phyloP scores from a whole-genome alignment of 805 yeast genomes.

The Lachancea nothofagi region DNA sequence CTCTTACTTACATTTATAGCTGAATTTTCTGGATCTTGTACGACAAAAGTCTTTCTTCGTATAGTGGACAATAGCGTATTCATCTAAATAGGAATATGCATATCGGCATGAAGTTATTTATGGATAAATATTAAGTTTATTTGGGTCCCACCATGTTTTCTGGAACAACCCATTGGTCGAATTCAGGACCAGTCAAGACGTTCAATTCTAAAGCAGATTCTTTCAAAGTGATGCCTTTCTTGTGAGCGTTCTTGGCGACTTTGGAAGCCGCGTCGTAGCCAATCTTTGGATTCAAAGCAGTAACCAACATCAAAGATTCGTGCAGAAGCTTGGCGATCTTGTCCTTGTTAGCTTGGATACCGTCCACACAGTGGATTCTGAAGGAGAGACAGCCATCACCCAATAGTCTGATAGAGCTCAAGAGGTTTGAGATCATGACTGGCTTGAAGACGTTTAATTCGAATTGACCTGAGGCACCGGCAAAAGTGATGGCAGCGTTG shows the following conservation, averaged over 20 bases:
- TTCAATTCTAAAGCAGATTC: conserved; percentile 90
- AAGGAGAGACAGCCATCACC: conserved; percentile 89
- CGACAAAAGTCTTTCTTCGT: no score
- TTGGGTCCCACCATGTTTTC: conserved; percentile 98
- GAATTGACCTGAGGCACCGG: conserved; percentile 98
- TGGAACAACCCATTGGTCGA: conserved; percentile 95
- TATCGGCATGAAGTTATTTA: neutral
- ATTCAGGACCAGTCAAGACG: conserved; percentile 76
- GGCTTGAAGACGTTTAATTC: conserved; percentile 99
- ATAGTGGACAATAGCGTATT: no score
- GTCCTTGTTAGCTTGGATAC: conserved; percentile 81
- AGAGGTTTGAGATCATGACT: conserved; percentile 83
- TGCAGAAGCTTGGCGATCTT: conserved; percentile 83
- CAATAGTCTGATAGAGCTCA: conserved; percentile 78
- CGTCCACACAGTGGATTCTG: conserved; percentile 92
- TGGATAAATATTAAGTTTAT: neutral
- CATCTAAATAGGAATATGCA: conserved; percentile 1
- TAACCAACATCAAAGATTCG: conserved; percentile 96
- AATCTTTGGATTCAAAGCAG: conserved; percentile 97
- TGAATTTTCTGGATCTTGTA: no score
- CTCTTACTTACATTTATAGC: no score
- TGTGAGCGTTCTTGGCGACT: conserved; percentile 98
- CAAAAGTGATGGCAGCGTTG: conserved; percentile 89
- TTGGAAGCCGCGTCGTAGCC: conserved; percentile 97
- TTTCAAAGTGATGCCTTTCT: conserved; percentile 93